These are phyloP conservation scores for Gracilaria caudata DNA, from an alignment of 23 red algal species.

Conservation along the genomic window DNA sequence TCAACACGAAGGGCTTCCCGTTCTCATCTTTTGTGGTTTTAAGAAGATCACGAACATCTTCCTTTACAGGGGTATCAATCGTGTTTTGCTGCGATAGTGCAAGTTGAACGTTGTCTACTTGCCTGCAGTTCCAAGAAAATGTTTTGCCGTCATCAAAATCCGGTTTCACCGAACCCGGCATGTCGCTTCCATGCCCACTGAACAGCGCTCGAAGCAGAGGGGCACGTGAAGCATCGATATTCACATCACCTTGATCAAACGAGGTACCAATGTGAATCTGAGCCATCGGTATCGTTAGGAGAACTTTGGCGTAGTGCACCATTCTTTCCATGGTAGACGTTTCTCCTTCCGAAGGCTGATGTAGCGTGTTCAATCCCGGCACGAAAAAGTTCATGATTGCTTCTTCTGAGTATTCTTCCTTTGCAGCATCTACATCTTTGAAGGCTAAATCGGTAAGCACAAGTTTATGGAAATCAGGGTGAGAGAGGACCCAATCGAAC, in stretches of 20 bases:
- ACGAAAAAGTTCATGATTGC: background rate
- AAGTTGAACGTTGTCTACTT: constrained; percentile 21
- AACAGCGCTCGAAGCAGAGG: constrained; percentile 17
- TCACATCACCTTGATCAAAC: constrained; percentile 40
- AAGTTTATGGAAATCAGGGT: background rate
- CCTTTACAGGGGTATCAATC: constrained; percentile 40
- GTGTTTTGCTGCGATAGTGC: constrained; percentile 31
- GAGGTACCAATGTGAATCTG: constrained; percentile 51
- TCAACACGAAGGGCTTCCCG: constrained; percentile 2
- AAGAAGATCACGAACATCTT: constrained; percentile 1
- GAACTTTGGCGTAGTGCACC: constrained; percentile 20
- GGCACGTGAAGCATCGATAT: background rate
- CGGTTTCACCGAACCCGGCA: background rate
- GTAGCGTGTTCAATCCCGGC: constrained; percentile 45
- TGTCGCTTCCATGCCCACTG: no score
- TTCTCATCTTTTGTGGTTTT: background rate
- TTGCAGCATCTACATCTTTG: background rate
- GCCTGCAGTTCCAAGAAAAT: background rate
- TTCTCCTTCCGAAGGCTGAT: constrained; percentile 51
- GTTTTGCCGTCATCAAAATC: background rate
- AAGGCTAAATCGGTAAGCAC: constrained; percentile 18
- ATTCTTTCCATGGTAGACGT: constrained; percentile 27
- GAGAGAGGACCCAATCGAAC: constrained; percentile 50
- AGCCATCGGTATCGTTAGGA: background rate
- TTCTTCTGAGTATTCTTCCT: background rate